Percentiles rank a stretch among this genome's conserved stretches.
Evolutionary conservation across 2,329 filamentous ascomycete species (phyloP).

Genomic region (Pseudogymnoascus sp.): DNA sequence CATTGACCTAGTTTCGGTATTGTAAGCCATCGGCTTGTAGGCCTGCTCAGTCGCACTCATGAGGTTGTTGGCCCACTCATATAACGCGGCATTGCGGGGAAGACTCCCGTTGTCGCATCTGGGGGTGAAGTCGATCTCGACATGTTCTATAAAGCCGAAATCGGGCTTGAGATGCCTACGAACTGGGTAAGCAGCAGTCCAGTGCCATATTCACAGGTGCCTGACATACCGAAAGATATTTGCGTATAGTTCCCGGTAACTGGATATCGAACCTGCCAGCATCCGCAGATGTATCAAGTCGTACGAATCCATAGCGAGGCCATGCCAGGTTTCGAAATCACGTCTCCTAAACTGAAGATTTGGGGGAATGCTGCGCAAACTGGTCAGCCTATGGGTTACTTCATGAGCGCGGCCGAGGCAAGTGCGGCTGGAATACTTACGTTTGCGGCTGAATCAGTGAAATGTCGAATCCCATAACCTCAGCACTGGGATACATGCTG

Average conservation of each 20-base stretch:
- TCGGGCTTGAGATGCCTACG: slow-evolving; percentile 66
- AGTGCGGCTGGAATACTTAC: slow-evolving; percentile 32
- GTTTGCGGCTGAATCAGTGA: slow-evolving; percentile 50
- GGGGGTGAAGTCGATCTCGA: slow-evolving; percentile 79
- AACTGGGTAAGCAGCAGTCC: background rate
- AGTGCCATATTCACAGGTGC: background rate
- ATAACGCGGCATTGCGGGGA: slow-evolving; percentile 46
- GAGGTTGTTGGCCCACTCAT: slow-evolving; percentile 62
- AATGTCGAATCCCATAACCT: slow-evolving; percentile 54
- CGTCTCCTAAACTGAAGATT: slow-evolving; percentile 61
- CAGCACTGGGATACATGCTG: slow-evolving; percentile 46
- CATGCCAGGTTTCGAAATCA: slow-evolving; percentile 70
- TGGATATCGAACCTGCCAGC: slow-evolving; percentile 66
- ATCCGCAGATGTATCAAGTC: slow-evolving; percentile 79
- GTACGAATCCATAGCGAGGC: slow-evolving; percentile 30
- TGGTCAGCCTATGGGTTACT: slow-evolving; percentile 19
- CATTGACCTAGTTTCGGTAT: slow-evolving; percentile 47
- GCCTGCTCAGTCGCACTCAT: slow-evolving; percentile 57
- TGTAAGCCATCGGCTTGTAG: slow-evolving; percentile 57
- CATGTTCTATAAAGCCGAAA: slow-evolving; percentile 70
- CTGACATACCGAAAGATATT: slow-evolving; percentile 54
- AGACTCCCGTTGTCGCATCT: slow-evolving; percentile 60
- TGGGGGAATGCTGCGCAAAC: slow-evolving; percentile 52
- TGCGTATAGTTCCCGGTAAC: slow-evolving; percentile 67
- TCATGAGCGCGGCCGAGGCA: slow-evolving; percentile 30